Conservation (phyloP, 2,329 filamentous ascomycete genomes). For the Neofusicoccum laricinum region DNA sequence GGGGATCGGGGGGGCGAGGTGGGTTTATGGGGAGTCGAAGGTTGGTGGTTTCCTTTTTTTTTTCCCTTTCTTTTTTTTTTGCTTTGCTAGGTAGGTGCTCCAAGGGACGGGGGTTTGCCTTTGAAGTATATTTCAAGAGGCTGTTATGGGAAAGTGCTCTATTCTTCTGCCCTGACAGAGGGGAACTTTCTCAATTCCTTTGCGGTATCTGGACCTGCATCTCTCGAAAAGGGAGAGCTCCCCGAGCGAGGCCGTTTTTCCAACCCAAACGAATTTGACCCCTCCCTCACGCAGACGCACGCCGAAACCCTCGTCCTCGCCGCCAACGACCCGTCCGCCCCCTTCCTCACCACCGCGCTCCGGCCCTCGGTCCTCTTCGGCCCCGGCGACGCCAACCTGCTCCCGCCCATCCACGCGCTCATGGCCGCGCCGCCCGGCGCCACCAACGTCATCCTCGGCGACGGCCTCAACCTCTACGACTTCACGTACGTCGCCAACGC, state of each 20-base stretch:
- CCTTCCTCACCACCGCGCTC: conserved; percentile 50
- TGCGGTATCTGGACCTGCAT: too few relatives aligned
- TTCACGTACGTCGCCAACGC: conserved; percentile 69
- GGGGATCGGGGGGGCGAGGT: conserved; percentile 68
- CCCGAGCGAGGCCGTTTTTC: neutral
- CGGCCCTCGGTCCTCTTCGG: conserved; percentile 89
- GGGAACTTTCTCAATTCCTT: too few relatives aligned
- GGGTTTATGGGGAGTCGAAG: conserved; percentile 90
- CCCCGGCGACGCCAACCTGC: conserved; percentile 76
- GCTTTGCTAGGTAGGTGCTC: neutral
- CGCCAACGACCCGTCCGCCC: conserved; percentile 57
- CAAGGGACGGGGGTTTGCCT: too few relatives aligned
- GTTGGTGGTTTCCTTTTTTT: conserved; percentile 39
- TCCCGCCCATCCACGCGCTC: conserved; percentile 69
- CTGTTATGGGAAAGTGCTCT: too few relatives aligned
- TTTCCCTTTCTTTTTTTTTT: neutral
- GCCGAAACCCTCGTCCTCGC: conserved; percentile 79
- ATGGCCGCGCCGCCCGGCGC: neutral
- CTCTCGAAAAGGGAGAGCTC: neutral
- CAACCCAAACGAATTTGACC: conserved; percentile 20
- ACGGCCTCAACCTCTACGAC: conserved; percentile 68
- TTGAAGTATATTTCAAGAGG: too few relatives aligned
- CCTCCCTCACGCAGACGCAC: conserved; percentile 52
- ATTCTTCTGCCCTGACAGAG: too few relatives aligned
- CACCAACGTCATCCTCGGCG: conserved; percentile 70